A percentile compares a stretch with the other conserved stretches of the same genome.
These are phyloP conservation scores for Neonectria coccinea DNA, from an alignment of 2,329 filamentous ascomycete species.

Conservation along the genomic window DNA sequence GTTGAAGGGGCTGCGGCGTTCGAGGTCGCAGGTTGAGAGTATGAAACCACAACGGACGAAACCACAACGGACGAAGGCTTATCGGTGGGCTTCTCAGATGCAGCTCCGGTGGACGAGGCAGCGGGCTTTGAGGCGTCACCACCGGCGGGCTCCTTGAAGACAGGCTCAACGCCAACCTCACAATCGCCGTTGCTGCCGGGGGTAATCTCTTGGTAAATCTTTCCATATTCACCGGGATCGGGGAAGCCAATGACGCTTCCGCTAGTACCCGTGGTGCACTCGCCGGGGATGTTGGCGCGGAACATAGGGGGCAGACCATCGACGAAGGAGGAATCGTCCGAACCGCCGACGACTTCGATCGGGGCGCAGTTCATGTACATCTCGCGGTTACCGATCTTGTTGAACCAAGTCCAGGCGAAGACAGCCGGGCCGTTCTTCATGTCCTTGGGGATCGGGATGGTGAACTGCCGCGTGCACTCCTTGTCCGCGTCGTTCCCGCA, in stretches of 20 bases:
- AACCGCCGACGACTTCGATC: conserved; percentile 67
- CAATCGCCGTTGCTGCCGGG: conserved; percentile 34
- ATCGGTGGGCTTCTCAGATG: conserved; percentile 5
- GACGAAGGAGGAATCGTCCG: conserved; percentile 41
- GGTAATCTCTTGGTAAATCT: conserved; percentile 33
- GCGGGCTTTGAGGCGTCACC: conserved; percentile 19
- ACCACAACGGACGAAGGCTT: too few relatives aligned
- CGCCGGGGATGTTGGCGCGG: conserved; percentile 42
- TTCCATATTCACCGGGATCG: conserved; percentile 41
- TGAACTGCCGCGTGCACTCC: conserved; percentile 42
- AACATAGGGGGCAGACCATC: conserved; percentile 40
- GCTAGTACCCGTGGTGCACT: conserved; percentile 38
- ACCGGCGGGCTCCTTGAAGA: conserved; percentile 36
- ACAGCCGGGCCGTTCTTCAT: conserved; percentile 65
- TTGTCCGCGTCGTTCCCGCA: conserved; percentile 39
- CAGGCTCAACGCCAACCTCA: conserved; percentile 31
- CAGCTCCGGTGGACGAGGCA: conserved; percentile 12
- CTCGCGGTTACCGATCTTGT: conserved; percentile 80
- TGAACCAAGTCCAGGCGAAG: conserved; percentile 84
- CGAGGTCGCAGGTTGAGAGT: background rate
- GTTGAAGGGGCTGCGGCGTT: background rate
- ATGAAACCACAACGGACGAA: background rate
- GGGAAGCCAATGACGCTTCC: conserved; percentile 42
- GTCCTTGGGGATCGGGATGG: conserved; percentile 43
- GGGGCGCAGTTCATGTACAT: conserved; percentile 89